Conservation (phyloP, 768 basidiomycete genomes). For the Strobilomyces echinocephalus region DNA sequence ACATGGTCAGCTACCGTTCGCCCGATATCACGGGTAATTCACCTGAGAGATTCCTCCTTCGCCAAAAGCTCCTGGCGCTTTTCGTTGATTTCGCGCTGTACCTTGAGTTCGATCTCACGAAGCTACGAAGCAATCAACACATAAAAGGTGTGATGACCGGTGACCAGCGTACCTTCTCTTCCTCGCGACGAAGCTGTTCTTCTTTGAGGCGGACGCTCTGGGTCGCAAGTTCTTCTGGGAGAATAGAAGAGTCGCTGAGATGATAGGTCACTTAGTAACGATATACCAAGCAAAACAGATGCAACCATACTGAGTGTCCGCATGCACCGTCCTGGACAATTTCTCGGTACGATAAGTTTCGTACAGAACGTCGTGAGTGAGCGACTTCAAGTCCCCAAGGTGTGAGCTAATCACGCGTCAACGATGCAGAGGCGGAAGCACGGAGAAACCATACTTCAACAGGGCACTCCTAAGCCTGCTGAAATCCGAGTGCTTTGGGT, state of each 20-base stretch:
- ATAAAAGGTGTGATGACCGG: background rate
- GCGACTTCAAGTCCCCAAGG: slow-evolving; percentile 87
- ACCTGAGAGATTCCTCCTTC: slow-evolving; percentile 93
- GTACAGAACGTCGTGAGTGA: slow-evolving; percentile 91
- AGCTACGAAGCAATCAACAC: slow-evolving; percentile 44
- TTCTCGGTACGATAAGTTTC: slow-evolving; percentile 99
- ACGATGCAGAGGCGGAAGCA: background rate
- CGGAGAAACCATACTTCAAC: slow-evolving; percentile 58
- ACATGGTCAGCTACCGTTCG: background rate
- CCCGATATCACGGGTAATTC: slow-evolving; percentile 16
- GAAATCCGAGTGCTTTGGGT: slow-evolving; percentile 99
- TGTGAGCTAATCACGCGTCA: slow-evolving; percentile 64
- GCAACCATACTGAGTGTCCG: slow-evolving; percentile 60
- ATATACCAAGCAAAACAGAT: background rate
- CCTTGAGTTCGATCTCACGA: slow-evolving; percentile 96
- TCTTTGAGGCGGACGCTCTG: slow-evolving; percentile 98
- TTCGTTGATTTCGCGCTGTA: slow-evolving; percentile 96
- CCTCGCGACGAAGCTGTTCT: slow-evolving; percentile 94
- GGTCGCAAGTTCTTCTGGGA: slow-evolving; percentile 94
- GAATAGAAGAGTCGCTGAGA: slow-evolving; percentile 77
- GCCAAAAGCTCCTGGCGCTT: slow-evolving; percentile 95
- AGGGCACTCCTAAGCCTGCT: slow-evolving; percentile 87
- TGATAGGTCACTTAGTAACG: slow-evolving; percentile 22
- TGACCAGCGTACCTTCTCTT: slow-evolving; percentile 69
- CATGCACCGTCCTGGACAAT: slow-evolving; percentile 81